These are phyloP conservation scores for Arabidopsis suecica DNA, from an alignment of 345 rosid genomes.

Conservation along the genomic window DNA sequence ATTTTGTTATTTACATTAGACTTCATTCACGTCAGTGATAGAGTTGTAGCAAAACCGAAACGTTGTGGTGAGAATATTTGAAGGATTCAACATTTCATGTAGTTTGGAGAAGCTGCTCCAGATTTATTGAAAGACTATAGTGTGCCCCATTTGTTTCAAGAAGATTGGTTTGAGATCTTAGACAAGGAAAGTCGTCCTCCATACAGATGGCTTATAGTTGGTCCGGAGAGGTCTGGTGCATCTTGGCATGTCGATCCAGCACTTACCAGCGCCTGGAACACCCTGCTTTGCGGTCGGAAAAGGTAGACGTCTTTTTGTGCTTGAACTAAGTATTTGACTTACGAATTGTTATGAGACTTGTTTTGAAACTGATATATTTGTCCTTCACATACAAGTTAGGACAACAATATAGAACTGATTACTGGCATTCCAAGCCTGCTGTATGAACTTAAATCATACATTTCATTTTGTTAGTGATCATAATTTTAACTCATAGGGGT, in stretches of 20 bases:
- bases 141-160: constrained; percentile 87
- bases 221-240: constrained; percentile 99
- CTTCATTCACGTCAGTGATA: constrained; percentile 11
- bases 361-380: too few relatives aligned
- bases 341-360: too few relatives aligned
- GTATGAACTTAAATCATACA: too few relatives aligned
- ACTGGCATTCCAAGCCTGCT: too few relatives aligned
- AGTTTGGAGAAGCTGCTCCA: constrained; percentile 91
- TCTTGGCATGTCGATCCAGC: constrained; percentile 99
- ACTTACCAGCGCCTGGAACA: constrained; percentile 98
- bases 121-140: constrained; percentile 76
- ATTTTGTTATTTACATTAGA: background rate
- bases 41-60: constrained; percentile 11
- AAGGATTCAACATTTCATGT: constrained; percentile 40
- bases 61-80: constrained; percentile 8
- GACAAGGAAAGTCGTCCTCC: constrained; percentile 80
- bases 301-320: constrained; percentile 56
- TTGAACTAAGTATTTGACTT: too few relatives aligned
- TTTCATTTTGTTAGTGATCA: too few relatives aligned
- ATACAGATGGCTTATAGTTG: constrained; percentile 91
- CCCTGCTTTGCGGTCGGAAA: constrained; percentile 89
- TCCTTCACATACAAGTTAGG: too few relatives aligned
- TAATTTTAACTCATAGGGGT: too few relatives aligned
- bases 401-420: too few relatives aligned
- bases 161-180: constrained; percentile 83